phyloP scores from a whole-genome alignment of 2,329 filamentous ascomycete genomes.

The Epichloe sp. region DNA sequence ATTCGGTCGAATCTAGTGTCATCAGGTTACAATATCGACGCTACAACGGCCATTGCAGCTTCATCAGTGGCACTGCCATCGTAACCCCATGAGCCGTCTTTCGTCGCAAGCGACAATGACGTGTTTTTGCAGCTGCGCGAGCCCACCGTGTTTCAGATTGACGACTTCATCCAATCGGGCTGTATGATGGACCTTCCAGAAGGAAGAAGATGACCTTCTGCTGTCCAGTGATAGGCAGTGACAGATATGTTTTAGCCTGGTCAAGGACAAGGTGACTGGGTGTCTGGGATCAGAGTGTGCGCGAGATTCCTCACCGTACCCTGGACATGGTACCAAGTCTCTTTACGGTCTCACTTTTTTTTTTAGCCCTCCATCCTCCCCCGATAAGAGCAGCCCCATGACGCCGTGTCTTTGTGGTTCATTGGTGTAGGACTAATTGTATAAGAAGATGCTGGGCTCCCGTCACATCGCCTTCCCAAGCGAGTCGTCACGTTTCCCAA shows the following conservation, averaged over 20 bases:
- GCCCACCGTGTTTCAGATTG: neutral
- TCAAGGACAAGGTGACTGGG: neutral
- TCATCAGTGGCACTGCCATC: too few species aligned
- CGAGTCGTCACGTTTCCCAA: too few species aligned
- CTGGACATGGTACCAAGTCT: neutral
- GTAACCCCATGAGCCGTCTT: too few species aligned
- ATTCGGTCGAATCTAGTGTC: too few species aligned
- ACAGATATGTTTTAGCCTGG: neutral
- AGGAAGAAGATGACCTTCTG: neutral
- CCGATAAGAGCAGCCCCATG: neutral
- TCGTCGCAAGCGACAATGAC: too few species aligned
- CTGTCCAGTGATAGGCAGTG: neutral
- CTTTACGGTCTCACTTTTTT: neutral
- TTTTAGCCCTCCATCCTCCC: neutral
- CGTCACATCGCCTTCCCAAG: neutral
- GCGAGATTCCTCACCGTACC: neutral
- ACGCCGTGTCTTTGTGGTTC: neutral
- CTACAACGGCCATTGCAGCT: too few species aligned
- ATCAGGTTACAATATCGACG: too few species aligned
- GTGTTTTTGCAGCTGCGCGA: neutral
- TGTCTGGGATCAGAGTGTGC: neutral
- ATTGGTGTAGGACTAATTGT: neutral
- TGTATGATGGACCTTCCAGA: neutral
- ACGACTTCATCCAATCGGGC: neutral
- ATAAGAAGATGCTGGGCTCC: constrained; percentile 1